A percentile compares a stretch with the other conserved stretches of the same genome.
Conservation (phyloP, 768 basidiomycete species). For the Pleurotus djamor region DNA sequence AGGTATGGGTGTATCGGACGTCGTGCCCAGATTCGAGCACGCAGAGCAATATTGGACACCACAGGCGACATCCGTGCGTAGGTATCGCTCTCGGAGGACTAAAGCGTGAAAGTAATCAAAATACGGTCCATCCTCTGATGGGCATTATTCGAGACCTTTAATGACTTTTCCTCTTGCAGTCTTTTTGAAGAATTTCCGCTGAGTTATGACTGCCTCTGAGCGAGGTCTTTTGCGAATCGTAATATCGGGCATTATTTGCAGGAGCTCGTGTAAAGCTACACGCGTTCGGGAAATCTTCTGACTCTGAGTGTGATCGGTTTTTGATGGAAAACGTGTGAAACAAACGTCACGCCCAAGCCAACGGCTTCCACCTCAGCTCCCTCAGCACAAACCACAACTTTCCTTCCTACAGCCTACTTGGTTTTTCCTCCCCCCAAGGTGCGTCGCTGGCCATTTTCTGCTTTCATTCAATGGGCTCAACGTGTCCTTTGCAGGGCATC, state of each 20-base stretch:
- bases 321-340: not conserved
- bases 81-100: conserved; percentile 94
- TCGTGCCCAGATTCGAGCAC: conserved; percentile 34
- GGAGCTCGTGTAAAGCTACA: not conserved
- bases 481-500: not conserved
- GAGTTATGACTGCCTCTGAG: conserved; percentile 72
- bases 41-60: conserved; percentile 70
- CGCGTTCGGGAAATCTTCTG: not conserved
- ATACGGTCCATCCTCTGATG: not conserved
- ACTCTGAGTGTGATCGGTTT: not conserved
- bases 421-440: not conserved
- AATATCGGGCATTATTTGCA: conserved; percentile 48
- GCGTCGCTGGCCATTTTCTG: not conserved
- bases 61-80: conserved; percentile 89
- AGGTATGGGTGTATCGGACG: conserved; percentile 9
- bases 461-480: not conserved
- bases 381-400: not conserved
- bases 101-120: not conserved
- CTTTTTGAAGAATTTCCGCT: conserved; percentile 95
- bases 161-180: conserved; percentile 92
- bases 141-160: conserved; percentile 61
- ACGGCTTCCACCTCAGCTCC: not conserved
- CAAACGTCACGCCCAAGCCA: not conserved
- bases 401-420: not conserved
- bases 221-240: conserved; percentile 71